These are phyloP conservation scores for Grigorovia yakushimaensis DNA, from an alignment of 805 yeast genomes.

Conservation along the genomic window DNA sequence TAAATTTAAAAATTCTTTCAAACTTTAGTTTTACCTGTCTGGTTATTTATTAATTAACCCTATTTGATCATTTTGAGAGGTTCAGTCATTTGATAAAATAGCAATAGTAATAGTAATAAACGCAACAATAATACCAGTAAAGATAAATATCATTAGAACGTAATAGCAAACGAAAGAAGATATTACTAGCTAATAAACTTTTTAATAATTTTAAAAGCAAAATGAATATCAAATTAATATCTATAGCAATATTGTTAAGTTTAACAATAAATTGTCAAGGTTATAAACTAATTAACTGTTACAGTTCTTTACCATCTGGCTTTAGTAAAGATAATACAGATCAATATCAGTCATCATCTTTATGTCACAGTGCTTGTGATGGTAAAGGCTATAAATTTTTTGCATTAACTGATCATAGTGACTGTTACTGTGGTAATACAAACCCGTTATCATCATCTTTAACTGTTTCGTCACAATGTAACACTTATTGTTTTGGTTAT, in stretches of 20 bases:
- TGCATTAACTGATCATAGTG: constrained; percentile 21
- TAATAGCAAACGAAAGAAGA: too few relatives aligned
- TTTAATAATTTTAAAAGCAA: too few relatives aligned
- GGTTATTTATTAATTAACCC: too few relatives aligned
- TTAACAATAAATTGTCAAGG: constrained; percentile 1
- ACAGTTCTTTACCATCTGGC: constrained; percentile 22
- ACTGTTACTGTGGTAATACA: constrained; percentile 27
- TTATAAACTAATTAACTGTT: constrained; percentile 20
- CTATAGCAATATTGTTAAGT: too few relatives aligned
- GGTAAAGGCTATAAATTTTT: constrained; percentile 18
- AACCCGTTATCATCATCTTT: constrained; percentile 14
- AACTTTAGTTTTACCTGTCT: too few relatives aligned
- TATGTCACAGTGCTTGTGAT: constrained; percentile 18
- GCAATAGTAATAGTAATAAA: too few relatives aligned
- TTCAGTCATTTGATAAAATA: too few relatives aligned
- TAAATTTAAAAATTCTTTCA: too few relatives aligned
- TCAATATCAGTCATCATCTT: constrained; percentile 21
- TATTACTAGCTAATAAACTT: too few relatives aligned
- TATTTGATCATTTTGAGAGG: too few relatives aligned
- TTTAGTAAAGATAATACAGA: constrained; percentile 17
- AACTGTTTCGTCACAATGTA: constrained; percentile 12
- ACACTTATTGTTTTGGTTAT: constrained; percentile 46
- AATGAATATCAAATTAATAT: neutral
- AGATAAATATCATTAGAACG: too few relatives aligned
- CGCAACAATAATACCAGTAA: too few relatives aligned